Conservation (phyloP, 257 asterid species). For the Nicotiana sylvestris region DNA sequence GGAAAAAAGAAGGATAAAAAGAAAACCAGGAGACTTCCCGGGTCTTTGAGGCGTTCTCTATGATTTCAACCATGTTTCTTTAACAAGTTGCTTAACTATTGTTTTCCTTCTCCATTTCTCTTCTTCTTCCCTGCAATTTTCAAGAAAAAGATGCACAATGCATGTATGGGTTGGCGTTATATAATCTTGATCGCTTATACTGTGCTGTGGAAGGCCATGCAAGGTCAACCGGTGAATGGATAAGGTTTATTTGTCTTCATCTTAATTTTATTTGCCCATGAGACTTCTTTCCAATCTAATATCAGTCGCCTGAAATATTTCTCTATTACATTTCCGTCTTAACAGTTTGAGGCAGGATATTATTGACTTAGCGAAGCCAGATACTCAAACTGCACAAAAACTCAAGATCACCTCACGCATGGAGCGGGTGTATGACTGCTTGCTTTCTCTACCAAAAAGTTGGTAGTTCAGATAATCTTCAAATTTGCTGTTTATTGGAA, state of each 20-base stretch:
- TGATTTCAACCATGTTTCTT: neutral
- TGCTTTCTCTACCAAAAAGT: conserved; percentile 65
- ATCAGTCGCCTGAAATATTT: too few species aligned
- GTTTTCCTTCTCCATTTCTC: neutral
- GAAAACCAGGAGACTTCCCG: too few species aligned
- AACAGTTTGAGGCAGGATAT: conserved; percentile 80
- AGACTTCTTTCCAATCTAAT: too few species aligned
- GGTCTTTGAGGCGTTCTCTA: too few species aligned
- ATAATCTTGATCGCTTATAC: conserved; percentile 72
- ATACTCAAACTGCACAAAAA: conserved; percentile 45
- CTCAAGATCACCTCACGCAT: conserved; percentile 56
- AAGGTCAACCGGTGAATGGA: conserved; percentile 86
- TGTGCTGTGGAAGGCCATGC: conserved; percentile 83
- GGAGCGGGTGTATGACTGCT: conserved; percentile 83
- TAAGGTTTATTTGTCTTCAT: conserved; percentile 44
- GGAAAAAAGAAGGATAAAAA: too few species aligned
- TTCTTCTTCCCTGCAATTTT: neutral
- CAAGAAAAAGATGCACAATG: conserved; percentile 87
- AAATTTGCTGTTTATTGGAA: neutral
- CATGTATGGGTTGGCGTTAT: conserved; percentile 72
- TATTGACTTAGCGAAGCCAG: conserved; percentile 77
- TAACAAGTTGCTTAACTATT: neutral
- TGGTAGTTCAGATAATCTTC: conserved; percentile 14
- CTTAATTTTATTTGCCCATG: too few species aligned
- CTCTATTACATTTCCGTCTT: too few species aligned